Conservation (phyloP, 371 early-diverging fungal genomes). For the Nematocida minor region DNA sequence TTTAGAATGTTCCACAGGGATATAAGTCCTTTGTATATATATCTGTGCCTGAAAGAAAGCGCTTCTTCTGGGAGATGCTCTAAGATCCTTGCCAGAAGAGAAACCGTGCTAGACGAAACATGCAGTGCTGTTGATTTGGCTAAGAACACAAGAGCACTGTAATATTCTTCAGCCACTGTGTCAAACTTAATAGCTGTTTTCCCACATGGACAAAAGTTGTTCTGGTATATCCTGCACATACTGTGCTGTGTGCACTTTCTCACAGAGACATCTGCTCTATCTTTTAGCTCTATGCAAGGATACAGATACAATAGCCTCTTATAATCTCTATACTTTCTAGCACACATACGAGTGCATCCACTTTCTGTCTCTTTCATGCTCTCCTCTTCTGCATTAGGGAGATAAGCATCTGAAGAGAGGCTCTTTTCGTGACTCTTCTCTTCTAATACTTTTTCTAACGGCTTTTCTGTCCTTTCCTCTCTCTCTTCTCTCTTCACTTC, state of each 20-base stretch:
- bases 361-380: background rate
- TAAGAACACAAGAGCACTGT: slow-evolving; percentile 4
- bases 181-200: background rate
- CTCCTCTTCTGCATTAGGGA: background rate
- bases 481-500: background rate
- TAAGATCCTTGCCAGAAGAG: background rate
- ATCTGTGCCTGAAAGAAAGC: background rate
- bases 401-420: background rate
- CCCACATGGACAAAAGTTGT: background rate
- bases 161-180: background rate
- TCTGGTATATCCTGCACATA: background rate
- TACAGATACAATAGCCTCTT: background rate
- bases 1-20: slow-evolving; percentile 4
- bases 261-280: background rate
- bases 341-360: background rate
- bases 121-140: background rate
- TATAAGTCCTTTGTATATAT: slow-evolving; percentile 1
- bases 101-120: background rate
- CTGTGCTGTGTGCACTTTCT: background rate
- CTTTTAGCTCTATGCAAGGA: background rate
- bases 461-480: background rate
- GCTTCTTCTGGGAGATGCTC: background rate
- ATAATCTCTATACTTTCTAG: too few species aligned
- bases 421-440: background rate
- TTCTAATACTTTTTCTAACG: background rate